Evolutionary conservation across 305 asterid species (phyloP).

Genomic region (Plantago coronopus): DNA sequence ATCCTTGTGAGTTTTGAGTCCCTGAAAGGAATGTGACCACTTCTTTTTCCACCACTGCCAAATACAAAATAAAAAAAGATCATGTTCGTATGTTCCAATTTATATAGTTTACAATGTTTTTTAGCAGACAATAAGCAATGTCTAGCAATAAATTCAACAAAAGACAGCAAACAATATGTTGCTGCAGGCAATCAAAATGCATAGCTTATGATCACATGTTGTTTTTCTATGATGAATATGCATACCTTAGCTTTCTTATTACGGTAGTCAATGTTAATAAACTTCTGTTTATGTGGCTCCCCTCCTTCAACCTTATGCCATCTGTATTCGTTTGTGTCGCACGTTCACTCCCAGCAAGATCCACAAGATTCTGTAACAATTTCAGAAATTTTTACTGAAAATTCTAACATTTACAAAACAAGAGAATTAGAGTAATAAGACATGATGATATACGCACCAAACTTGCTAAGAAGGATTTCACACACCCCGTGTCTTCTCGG

Average conservation of each 20-base stretch:
- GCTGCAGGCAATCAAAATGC: too few relatives aligned
- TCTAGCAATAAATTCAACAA: not conserved
- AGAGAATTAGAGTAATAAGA: constrained; percentile 3
- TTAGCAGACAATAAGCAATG: not conserved
- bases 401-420: constrained; percentile 14
- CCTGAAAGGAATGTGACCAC: constrained; percentile 79
- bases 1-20: constrained; percentile 92
- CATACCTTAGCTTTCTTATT: constrained; percentile 83
- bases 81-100: not conserved
- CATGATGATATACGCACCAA: constrained; percentile 49
- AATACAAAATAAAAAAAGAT: constrained; percentile 9
- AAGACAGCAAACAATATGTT: not conserved
- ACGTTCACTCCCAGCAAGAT: constrained; percentile 97
- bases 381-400: constrained; percentile 15
- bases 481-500: constrained; percentile 64
- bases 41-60: constrained; percentile 66
- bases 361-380: constrained; percentile 76
- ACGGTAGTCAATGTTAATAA: constrained; percentile 84
- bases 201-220: not conserved
- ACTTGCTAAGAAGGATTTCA: constrained; percentile 75
- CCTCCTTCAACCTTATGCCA: constrained; percentile 89
- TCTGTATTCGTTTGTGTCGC: constrained; percentile 75
- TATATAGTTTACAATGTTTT: not conserved
- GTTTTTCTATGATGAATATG: constrained; percentile 9
- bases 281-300: constrained; percentile 91